phyloP scores from a whole-genome alignment of 2,329 filamentous ascomycete species.

The Apiospora aurea region DNA sequence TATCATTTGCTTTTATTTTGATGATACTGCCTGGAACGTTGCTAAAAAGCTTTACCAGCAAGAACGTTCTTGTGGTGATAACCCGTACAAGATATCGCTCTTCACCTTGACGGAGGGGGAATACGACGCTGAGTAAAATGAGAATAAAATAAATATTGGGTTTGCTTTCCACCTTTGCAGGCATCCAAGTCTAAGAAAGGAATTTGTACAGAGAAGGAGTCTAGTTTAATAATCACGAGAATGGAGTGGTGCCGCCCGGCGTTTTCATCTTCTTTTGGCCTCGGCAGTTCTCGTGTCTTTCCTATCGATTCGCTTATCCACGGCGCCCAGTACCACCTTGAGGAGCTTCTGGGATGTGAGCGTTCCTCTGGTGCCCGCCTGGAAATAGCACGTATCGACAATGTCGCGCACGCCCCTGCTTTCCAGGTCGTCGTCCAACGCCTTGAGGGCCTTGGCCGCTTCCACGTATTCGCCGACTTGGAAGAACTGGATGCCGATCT shows the following conservation, averaged over 20 bases:
- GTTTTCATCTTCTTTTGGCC: not conserved
- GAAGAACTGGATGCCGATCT: slow-evolving; percentile 95
- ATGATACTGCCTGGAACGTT: not conserved
- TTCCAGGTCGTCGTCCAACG: slow-evolving; percentile 77
- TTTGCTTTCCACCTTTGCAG: too few relatives aligned
- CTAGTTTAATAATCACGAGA: not conserved
- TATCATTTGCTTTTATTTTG: not conserved
- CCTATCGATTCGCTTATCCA: slow-evolving; percentile 71
- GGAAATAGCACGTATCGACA: slow-evolving; percentile 87
- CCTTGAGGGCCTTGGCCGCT: slow-evolving; percentile 70
- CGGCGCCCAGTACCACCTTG: slow-evolving; percentile 82
- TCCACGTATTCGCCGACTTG: slow-evolving; percentile 79
- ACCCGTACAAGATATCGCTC: not conserved
- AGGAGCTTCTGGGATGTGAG: slow-evolving; percentile 76
- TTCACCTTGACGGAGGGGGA: not conserved
- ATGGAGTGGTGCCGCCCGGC: not conserved
- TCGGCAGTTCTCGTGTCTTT: slow-evolving; percentile 9
- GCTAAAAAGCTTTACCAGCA: not conserved
- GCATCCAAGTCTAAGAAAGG: not conserved
- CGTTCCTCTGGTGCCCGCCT: slow-evolving; percentile 49
- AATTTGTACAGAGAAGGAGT: not conserved
- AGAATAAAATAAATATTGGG: not conserved
- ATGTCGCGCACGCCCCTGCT: slow-evolving; percentile 77
- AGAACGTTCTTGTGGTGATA: not conserved
- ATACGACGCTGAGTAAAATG: not conserved